Conservation (phyloP, 2,329 filamentous ascomycete genomes). For the Pseudonectria buxi region DNA sequence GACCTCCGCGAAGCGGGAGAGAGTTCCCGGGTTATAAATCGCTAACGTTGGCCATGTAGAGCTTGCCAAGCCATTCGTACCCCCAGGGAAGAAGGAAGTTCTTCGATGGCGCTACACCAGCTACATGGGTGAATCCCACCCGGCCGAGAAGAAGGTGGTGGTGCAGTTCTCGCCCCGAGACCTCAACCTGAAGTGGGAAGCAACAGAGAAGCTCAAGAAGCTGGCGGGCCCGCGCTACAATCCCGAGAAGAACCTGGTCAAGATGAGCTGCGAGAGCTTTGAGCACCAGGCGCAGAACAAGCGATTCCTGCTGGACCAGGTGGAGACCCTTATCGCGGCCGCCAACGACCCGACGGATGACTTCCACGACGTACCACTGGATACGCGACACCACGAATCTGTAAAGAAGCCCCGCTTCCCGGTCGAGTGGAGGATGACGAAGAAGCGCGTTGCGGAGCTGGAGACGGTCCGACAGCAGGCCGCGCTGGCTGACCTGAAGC, state of each 20-base stretch:
- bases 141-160: slow-evolving; percentile 87
- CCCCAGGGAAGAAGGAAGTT: slow-evolving; percentile 60
- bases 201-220: slow-evolving; percentile 93
- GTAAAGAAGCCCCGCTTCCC: slow-evolving; percentile 68
- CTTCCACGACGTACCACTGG: slow-evolving; percentile 84
- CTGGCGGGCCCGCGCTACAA: slow-evolving; percentile 82
- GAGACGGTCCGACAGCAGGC: slow-evolving; percentile 50
- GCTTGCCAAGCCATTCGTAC: slow-evolving; percentile 72
- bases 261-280: slow-evolving; percentile 87
- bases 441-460: slow-evolving; percentile 59
- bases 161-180: slow-evolving; percentile 78
- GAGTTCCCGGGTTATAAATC: neutral
- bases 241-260: slow-evolving; percentile 70
- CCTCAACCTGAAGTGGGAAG: slow-evolving; percentile 62
- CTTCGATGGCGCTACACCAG: slow-evolving; percentile 95
- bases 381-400: slow-evolving; percentile 76
- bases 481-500: slow-evolving; percentile 47
- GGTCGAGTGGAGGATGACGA: slow-evolving; percentile 72
- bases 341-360: slow-evolving; percentile 73
- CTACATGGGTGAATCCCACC: slow-evolving; percentile 91
- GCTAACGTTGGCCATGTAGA: slow-evolving; percentile 44
- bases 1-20: neutral
- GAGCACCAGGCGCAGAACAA: slow-evolving; percentile 93
- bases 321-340: slow-evolving; percentile 65
- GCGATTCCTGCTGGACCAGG: slow-evolving; percentile 76